These are phyloP conservation scores for Podila epicladia DNA, from an alignment of 192 early-diverging fungal species.

Conservation along the genomic window DNA sequence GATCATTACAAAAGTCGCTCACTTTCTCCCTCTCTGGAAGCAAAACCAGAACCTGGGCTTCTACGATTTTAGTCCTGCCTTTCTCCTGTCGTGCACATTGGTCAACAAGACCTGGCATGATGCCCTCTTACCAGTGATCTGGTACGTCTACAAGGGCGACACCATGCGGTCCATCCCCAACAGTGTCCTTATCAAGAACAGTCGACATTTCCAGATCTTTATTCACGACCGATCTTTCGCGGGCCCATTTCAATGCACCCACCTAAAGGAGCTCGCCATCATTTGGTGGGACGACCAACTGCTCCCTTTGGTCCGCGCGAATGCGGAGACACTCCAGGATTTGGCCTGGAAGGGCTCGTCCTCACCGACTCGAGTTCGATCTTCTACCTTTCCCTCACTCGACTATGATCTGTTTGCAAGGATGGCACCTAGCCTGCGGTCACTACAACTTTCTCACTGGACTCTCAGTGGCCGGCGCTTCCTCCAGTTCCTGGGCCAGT, in stretches of 20 bases:
- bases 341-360: slow-evolving; percentile 30
- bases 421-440: slow-evolving; percentile 18
- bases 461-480: slow-evolving; percentile 12
- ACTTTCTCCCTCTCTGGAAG: slow-evolving; percentile 41
- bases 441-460: slow-evolving; percentile 35
- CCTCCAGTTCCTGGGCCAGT: slow-evolving; percentile 10
- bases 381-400: background rate
- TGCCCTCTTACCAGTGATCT: slow-evolving; percentile 32
- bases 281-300: slow-evolving; percentile 27
- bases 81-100: slow-evolving; percentile 18
- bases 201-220: slow-evolving; percentile 22
- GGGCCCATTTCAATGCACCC: slow-evolving; percentile 9
- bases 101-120: slow-evolving; percentile 41
- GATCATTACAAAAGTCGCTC: slow-evolving; percentile 35
- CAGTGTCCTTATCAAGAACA: slow-evolving; percentile 30
- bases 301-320: slow-evolving; percentile 14
- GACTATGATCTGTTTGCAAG: slow-evolving; percentile 21
- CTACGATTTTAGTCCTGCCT: slow-evolving; percentile 29
- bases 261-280: slow-evolving; percentile 25
- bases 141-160: slow-evolving; percentile 35
- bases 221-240: slow-evolving; percentile 25
- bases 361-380: background rate
- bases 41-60: slow-evolving; percentile 27
- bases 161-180: slow-evolving; percentile 33
- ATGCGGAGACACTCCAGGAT: slow-evolving; percentile 18